Evolutionary conservation across 805 yeast genomes (phyloP), one percentile per base, ranked within the genome.

Genomic region (Kazachstania bromeliacearum): DNA sequence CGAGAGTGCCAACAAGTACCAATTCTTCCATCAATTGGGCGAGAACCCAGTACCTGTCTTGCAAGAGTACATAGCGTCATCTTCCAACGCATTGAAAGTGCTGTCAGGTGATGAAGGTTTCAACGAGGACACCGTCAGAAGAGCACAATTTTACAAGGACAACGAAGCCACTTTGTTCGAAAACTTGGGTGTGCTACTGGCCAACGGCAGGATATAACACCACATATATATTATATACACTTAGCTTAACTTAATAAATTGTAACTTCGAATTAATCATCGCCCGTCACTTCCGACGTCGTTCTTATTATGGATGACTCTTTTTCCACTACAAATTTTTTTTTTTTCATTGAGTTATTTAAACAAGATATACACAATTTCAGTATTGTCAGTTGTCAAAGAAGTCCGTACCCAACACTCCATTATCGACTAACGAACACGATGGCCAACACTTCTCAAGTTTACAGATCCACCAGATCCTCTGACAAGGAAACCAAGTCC

Each of bases 51-150:
- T 77, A 3, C 69, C 69, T 17, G 84, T 85, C 48, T 62, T 92
- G 46, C 67, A 78, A 37, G 70, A 75, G 35, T 83, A 95, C 73
- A 66, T 78, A 42, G 80, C 77, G 30, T 79, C 85, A 30, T 94
- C 92, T 57, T 68, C 85, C 12, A 84, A 85, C 41, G 83, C 89
- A 33, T 68, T 92, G 51, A 87, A 82, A 61, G 82, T 89, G 10
- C 68, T 92, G 44, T 73, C 85, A 41, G 87, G 95, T 45, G 97
- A 92, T 49, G 92, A 83, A 48, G 89, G 88, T 7, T 82, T 78
- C 60, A 79, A 78, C 53, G 96, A 89, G 62, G 96, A 88, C 54
- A 67, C 74, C 15, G 95, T 85, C 4, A 76, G 98, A 63, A 73
- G 81, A 50, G 75, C 95, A 3, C 76, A 77, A 13, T 92, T 80